Conservation (phyloP, 2,329 filamentous ascomycete species). For the Pseudogymnoascus sp. region DNA sequence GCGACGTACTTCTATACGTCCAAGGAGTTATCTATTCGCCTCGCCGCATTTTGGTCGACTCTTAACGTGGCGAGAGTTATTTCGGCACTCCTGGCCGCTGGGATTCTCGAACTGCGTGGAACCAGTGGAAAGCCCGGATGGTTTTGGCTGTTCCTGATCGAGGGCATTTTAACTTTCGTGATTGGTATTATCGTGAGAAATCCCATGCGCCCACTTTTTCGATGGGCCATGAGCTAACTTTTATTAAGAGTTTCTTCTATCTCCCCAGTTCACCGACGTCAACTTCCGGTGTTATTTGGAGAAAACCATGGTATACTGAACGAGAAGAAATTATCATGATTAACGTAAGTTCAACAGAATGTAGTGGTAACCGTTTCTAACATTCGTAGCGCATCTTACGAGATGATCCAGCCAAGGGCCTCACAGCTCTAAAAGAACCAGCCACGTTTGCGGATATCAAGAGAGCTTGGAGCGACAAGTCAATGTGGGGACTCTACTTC, state of each 20-base stretch:
- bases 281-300: slow-evolving; percentile 55
- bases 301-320: slow-evolving; percentile 61
- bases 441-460: slow-evolving; percentile 39
- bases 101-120: slow-evolving; percentile 45
- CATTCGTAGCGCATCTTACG: slow-evolving; percentile 38
- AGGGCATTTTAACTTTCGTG: slow-evolving; percentile 40
- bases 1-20: slow-evolving; percentile 68
- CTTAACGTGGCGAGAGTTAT: slow-evolving; percentile 39
- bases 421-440: slow-evolving; percentile 41
- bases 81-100: slow-evolving; percentile 43
- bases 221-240: neutral
- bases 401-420: slow-evolving; percentile 49
- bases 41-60: slow-evolving; percentile 63
- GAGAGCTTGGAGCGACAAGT: slow-evolving; percentile 39
- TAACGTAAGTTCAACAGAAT: slow-evolving; percentile 36
- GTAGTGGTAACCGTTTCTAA: neutral
- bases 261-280: slow-evolving; percentile 59
- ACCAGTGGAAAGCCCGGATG: slow-evolving; percentile 44
- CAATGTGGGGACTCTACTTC: slow-evolving; percentile 46
- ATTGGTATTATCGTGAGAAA: slow-evolving; percentile 41
- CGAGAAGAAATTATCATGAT: slow-evolving; percentile 65
- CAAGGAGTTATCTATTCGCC: slow-evolving; percentile 57
- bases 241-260: slow-evolving; percentile 45
- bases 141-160: slow-evolving; percentile 48
- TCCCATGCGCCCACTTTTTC: too few species aligned